Evolutionary conservation across 805 yeast genomes (phyloP).

Genomic region (Maudiozyma saulgeensis): DNA sequence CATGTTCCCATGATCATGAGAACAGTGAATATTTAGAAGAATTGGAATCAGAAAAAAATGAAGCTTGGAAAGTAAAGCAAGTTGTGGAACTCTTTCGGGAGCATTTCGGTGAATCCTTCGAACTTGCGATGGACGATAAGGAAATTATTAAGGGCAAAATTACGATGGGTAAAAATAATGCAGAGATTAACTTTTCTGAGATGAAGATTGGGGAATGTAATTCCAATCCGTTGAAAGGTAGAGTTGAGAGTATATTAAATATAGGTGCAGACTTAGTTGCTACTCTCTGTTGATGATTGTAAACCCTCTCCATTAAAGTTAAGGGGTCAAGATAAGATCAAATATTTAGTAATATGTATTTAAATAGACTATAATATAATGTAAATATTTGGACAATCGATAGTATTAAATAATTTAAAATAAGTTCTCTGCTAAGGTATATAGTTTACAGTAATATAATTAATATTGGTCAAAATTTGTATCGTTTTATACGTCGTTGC

Average conservation of each 20-base stretch:
- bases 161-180: slow-evolving; percentile 66
- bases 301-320: neutral
- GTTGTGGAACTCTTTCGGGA: slow-evolving; percentile 58
- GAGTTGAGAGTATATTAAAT: slow-evolving; percentile 71
- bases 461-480: neutral
- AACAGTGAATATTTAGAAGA: slow-evolving; percentile 15
- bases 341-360: too few relatives aligned
- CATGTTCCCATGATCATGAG: slow-evolving; percentile 38
- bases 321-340: too few relatives aligned
- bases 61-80: slow-evolving; percentile 38
- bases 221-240: slow-evolving; percentile 65
- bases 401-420: too few relatives aligned
- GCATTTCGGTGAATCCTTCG: slow-evolving; percentile 79
- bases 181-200: slow-evolving; percentile 53
- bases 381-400: too few relatives aligned
- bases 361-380: too few relatives aligned
- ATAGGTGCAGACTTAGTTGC: slow-evolving; percentile 77
- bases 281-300: slow-evolving; percentile 50
- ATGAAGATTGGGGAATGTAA: slow-evolving; percentile 60
- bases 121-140: slow-evolving; percentile 16
- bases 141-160: slow-evolving; percentile 44
- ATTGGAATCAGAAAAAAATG: slow-evolving; percentile 11
- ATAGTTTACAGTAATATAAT: too few relatives aligned
- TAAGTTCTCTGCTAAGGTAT: too few relatives aligned
- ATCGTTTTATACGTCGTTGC: neutral